These are phyloP conservation scores for Nakaseomyces bracarensis DNA, from an alignment of 1,139 yeast species.

Conservation along the genomic window DNA sequence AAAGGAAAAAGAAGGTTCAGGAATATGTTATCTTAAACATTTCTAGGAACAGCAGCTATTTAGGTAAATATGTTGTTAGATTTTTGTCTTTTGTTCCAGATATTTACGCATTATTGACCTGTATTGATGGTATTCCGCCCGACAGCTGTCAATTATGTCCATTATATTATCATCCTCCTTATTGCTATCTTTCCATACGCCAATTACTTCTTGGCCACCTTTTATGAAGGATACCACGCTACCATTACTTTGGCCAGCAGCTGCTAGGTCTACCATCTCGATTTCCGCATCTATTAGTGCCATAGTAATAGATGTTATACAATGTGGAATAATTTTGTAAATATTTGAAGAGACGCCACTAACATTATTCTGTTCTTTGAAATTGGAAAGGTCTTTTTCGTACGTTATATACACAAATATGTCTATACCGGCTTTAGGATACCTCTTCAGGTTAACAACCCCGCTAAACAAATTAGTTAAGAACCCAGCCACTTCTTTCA, in stretches of 20 bases:
- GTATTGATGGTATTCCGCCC: slow-evolving; percentile 17
- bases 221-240: slow-evolving; percentile 33
- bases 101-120: slow-evolving; percentile 19
- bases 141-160: slow-evolving; percentile 19
- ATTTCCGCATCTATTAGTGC: slow-evolving; percentile 82
- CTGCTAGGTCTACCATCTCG: slow-evolving; percentile 67
- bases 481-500: slow-evolving; percentile 32
- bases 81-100: slow-evolving; percentile 9
- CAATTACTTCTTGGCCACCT: slow-evolving; percentile 32
- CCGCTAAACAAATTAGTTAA: slow-evolving; percentile 32
- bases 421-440: slow-evolving; percentile 86
- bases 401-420: slow-evolving; percentile 49
- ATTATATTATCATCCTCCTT: slow-evolving; percentile 12
- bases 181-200: slow-evolving; percentile 31
- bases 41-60: too few relatives aligned
- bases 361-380: slow-evolving; percentile 3
- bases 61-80: not conserved
- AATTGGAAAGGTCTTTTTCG: slow-evolving; percentile 26
- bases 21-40: not conserved
- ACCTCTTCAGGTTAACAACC: slow-evolving; percentile 54
- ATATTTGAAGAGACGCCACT: slow-evolving; percentile 7
- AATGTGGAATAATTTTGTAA: slow-evolving; percentile 22
- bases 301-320: slow-evolving; percentile 49
- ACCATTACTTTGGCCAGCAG: slow-evolving; percentile 49
- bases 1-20: not conserved